Evolutionary conservation across 176 grass and related monocot genomes (phyloP).

Genomic region (Lolium multiflorum): DNA sequence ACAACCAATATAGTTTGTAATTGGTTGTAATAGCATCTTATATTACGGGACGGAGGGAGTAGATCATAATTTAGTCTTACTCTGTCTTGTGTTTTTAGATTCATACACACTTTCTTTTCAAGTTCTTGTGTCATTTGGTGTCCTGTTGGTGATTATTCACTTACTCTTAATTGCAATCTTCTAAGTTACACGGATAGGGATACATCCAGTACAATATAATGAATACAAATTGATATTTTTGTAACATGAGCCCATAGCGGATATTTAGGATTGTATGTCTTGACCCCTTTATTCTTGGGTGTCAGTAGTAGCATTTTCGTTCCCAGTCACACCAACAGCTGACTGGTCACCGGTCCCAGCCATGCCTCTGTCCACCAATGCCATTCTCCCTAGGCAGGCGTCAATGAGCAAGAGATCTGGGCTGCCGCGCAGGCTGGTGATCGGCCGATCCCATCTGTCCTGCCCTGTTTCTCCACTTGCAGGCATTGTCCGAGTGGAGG

Average conservation of each 20-base stretch:
- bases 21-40: too few relatives aligned
- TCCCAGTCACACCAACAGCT: neutral
- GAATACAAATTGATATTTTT: neutral
- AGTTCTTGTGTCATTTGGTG: neutral
- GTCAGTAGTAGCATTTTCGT: neutral
- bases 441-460: neutral
- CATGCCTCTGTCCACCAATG: neutral
- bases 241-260: neutral
- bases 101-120: neutral
- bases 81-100: neutral
- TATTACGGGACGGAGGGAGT: neutral
- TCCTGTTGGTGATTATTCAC: constrained; percentile 40
- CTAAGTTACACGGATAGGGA: neutral
- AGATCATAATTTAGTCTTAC: neutral
- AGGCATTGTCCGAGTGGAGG: neutral
- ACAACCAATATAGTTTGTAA: too few relatives aligned
- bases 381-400: neutral
- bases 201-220: neutral
- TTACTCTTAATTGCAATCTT: neutral
- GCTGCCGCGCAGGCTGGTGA: neutral
- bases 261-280: neutral
- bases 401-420: neutral
- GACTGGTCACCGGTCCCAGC: neutral
- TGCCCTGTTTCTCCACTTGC: neutral
- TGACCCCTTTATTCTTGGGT: neutral